Conservation (phyloP, 2,329 filamentous ascomycete genomes). For the Pseudogymnoascus sp. region DNA sequence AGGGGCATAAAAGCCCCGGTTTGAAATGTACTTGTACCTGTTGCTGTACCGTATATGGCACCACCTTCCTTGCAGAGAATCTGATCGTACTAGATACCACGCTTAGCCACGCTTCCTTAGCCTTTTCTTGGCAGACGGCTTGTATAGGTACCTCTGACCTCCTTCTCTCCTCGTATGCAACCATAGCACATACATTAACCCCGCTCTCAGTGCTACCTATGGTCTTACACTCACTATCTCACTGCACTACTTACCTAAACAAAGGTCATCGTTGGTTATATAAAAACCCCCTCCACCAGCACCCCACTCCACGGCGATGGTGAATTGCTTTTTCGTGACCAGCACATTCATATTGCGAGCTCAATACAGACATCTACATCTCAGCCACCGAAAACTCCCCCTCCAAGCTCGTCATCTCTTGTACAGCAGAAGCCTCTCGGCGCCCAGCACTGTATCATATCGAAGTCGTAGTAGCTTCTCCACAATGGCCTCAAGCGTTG, state of each 20-base stretch:
- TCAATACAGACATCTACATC: not conserved
- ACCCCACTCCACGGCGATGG: not conserved
- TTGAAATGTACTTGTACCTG: not conserved
- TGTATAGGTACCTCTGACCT: not conserved
- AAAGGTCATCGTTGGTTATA: not conserved
- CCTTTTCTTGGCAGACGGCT: not conserved
- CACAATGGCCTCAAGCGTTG: slow-evolving; percentile 13
- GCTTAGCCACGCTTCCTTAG: not conserved
- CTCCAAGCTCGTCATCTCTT: slow-evolving; percentile 1
- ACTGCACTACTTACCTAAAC: slow-evolving; percentile 6
- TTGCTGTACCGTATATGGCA: not conserved
- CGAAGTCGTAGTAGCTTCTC: slow-evolving; percentile 4
- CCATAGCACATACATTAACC: not conserved
- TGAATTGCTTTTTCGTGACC: slow-evolving; percentile 8
- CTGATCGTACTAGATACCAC: not conserved
- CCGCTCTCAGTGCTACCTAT: not conserved
- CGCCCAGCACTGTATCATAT: not conserved
- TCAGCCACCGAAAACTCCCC: not conserved
- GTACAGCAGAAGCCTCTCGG: not conserved
- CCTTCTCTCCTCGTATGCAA: not conserved
- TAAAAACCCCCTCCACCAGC: not conserved
- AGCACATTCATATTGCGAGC: slow-evolving; percentile 2
- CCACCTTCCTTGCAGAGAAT: not conserved
- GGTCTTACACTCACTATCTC: not conserved
- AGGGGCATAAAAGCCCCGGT: not conserved